phyloP scores from a whole-genome alignment of 176 grass and related monocot genomes.

The Oropetium thomaeum region DNA sequence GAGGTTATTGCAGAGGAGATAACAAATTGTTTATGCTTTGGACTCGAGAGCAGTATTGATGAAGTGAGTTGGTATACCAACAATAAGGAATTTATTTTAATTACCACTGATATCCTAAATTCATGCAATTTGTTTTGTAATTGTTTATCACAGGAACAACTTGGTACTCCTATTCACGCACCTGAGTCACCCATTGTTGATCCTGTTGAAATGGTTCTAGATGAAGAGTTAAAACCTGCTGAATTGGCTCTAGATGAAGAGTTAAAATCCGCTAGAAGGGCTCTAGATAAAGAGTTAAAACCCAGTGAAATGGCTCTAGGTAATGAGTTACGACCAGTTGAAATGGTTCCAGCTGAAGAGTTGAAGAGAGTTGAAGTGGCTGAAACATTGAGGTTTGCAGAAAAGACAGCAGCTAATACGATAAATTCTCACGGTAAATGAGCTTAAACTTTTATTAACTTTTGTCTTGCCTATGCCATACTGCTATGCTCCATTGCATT shows the following conservation, averaged over 20 bases:
- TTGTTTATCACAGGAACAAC: constrained; percentile 42
- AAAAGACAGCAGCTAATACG: constrained; percentile 31
- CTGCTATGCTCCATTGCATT: constrained; percentile 26
- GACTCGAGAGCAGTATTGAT: constrained; percentile 28
- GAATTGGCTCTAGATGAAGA: not conserved
- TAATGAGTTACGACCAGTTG: constrained; percentile 20
- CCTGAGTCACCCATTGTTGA: constrained; percentile 5
- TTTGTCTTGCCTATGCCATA: constrained; percentile 9
- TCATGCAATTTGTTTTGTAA: constrained; percentile 20
- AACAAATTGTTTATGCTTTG: constrained; percentile 55
- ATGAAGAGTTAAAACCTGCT: constrained; percentile 21
- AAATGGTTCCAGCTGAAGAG: not conserved
- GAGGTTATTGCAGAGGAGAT: constrained; percentile 71
- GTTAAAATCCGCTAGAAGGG: constrained; percentile 5
- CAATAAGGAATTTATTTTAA: constrained; percentile 21
- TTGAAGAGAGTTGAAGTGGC: not conserved
- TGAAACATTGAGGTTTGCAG: constrained; percentile 24
- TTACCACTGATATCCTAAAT: constrained; percentile 20
- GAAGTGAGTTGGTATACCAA: constrained; percentile 41
- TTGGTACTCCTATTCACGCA: constrained; percentile 36
- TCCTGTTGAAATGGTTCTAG: constrained; percentile 25
- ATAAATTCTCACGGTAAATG: constrained; percentile 32
- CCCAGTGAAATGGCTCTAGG: constrained; percentile 14
- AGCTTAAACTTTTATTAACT: constrained; percentile 23
- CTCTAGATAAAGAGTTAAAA: not conserved